Base-by-base conservation (phyloP, 2,329 filamentous ascomycete genomes). In the Talaromyces funiculosus region DNA sequence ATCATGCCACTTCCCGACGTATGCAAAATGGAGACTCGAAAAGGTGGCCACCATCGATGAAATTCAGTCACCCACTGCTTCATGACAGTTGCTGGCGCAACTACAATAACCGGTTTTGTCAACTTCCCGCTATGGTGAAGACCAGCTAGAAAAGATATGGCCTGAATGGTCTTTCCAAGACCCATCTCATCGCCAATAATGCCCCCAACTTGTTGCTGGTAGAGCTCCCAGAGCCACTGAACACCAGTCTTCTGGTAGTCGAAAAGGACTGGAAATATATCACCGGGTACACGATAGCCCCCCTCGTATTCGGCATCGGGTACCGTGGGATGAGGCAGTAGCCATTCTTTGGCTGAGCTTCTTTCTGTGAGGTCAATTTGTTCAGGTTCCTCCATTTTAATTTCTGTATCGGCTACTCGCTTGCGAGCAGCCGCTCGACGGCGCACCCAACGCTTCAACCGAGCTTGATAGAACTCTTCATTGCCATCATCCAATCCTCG, bases 121-220 rank as follows among this genome's bases (percentile, higher is more conserved):
- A 97, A 83, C 68, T 87, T 90, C 66, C 88, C 90, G 75, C 92
- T 97, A 74, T 97, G 92, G 72, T 99, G 94, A 8, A 99, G 78
- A 2, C 91, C 90, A 2, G 94, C 92, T 53, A 99, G 80, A 67
- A 96, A 96, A 0, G 91, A 87, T 55, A 90, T 90, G 49, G 86
- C 81, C 69, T 90, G 87, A 26, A 90, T 88, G 1, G 94, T 99
- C 77, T 99, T 99, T 3, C 94, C 94, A n/a, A 99, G 78, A 0
- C 95, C 94, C 94, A 99, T 99, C 74, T 99, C 94, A 70, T 99
- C 94, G 5, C 93, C 94, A 40, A 99, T 84, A 58, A 99, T 97
- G 2, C 94, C 94, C 24, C 94, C 94, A 4, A 96, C 92, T 63
- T 89, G 85, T 71, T 97, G 92, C 60, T 87, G 86, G 71, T 96